These are phyloP conservation scores for Rhynchospora pubera DNA, from an alignment of 176 grass and related monocot genomes.

Conservation along the genomic window DNA sequence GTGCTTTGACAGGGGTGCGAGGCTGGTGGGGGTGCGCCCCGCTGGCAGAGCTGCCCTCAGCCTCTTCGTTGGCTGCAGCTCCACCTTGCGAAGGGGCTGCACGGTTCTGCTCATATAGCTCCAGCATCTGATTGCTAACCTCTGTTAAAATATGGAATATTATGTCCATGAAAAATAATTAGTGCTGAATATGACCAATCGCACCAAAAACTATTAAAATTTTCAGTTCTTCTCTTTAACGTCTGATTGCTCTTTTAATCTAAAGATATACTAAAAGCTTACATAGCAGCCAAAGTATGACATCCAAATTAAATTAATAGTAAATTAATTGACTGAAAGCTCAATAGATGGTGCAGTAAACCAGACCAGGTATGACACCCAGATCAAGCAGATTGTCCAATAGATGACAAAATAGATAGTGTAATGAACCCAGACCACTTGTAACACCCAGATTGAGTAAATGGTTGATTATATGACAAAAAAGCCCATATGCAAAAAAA, in stretches of 20 bases:
- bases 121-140: slow-evolving; percentile 95
- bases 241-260: background rate
- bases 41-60: slow-evolving; percentile 44
- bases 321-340: too few relatives aligned
- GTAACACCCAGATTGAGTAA: too few relatives aligned
- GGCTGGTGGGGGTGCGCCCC: slow-evolving; percentile 27
- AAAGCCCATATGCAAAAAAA: too few relatives aligned
- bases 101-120: slow-evolving; percentile 76
- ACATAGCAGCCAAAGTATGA: too few relatives aligned
- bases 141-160: slow-evolving; percentile 33
- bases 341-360: background rate
- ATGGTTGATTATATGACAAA: too few relatives aligned
- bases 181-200: background rate
- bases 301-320: too few relatives aligned
- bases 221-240: background rate
- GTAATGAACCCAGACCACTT: background rate
- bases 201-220: background rate
- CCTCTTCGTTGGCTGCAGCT: slow-evolving; percentile 26
- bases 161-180: background rate
- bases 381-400: background rate
- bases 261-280: background rate
- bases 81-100: slow-evolving; percentile 36
- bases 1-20: slow-evolving; percentile 34
- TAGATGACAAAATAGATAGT: background rate
- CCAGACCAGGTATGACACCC: background rate